A percentile compares a stretch with the other conserved stretches of the same genome.
Evolutionary conservation across 805 yeast genomes (phyloP).

Genomic region (Ogataea wickerhamii): DNA sequence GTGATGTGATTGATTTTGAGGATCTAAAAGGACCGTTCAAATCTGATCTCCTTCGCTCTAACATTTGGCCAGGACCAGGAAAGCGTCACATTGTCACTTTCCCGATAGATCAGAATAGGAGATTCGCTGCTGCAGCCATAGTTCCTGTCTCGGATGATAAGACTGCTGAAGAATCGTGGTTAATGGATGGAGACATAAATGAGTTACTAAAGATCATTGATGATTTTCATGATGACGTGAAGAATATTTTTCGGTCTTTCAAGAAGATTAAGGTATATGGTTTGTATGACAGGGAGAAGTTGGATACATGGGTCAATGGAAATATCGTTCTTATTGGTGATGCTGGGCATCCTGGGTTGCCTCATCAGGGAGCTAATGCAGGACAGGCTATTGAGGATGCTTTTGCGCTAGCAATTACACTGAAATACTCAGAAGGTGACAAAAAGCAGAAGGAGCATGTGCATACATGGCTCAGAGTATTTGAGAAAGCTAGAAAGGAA

Average conservation of each 20-base stretch:
- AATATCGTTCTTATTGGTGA: not conserved
- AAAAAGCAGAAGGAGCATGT: not conserved
- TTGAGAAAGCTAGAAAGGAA: constrained; percentile 1
- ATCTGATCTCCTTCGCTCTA: not conserved
- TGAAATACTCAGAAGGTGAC: not conserved
- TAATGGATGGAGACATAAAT: too few species aligned
- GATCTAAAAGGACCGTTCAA: not conserved
- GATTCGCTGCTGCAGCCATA: constrained; percentile 1
- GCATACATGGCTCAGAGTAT: not conserved
- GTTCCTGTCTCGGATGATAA: too few species aligned
- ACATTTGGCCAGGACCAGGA: constrained; percentile 2
- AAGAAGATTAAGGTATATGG: not conserved
- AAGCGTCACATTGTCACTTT: constrained; percentile 1
- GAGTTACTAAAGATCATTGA: not conserved
- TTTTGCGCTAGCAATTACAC: not conserved
- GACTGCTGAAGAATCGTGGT: too few species aligned
- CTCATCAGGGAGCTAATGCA: constrained; percentile 2
- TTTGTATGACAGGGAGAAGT: constrained; percentile 1
- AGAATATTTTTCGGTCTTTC: constrained; percentile 1
- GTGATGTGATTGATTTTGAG: too few species aligned
- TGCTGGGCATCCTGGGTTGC: constrained; percentile 1
- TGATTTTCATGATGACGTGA: not conserved
- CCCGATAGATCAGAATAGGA: constrained; percentile 1
- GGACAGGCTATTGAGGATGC: constrained; percentile 3
- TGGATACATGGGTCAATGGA: constrained; percentile 1